These are phyloP conservation scores for Globisporangium megalacanthum DNA, from an alignment of 352 stramenopile species.

Conservation along the genomic window DNA sequence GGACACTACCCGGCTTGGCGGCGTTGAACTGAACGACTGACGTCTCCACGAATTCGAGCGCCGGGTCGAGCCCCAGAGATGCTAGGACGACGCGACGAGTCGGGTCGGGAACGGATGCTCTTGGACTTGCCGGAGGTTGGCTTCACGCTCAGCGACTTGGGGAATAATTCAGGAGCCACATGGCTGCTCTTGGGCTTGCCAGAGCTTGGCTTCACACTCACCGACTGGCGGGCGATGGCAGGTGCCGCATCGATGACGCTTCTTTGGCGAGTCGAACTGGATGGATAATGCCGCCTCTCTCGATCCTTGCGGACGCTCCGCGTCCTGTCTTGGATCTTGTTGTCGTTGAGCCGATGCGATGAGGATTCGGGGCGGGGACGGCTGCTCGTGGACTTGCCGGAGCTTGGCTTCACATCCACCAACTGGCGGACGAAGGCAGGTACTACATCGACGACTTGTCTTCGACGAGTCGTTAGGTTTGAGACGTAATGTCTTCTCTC, in stretches of 20 bases:
- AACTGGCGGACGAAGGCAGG: background rate
- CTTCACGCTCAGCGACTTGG: background rate
- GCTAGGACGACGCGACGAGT: background rate
- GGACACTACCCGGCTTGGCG: too few relatives aligned
- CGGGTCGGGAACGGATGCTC: background rate
- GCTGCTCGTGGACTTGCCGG: background rate
- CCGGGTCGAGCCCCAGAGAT: too few relatives aligned
- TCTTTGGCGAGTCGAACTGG: background rate
- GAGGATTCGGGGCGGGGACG: background rate
- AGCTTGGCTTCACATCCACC: background rate
- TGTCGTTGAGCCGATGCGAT: background rate
- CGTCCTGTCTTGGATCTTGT: background rate
- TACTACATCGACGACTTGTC: background rate
- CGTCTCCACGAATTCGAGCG: too few relatives aligned
- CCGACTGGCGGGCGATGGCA: background rate
- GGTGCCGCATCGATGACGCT: background rate
- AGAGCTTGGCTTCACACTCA: background rate
- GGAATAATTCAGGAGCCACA: background rate
- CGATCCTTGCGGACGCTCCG: too few relatives aligned
- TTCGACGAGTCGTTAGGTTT: background rate
- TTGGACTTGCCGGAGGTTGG: background rate
- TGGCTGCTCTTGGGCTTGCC: background rate
- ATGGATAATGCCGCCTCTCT: background rate
- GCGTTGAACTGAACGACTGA: too few relatives aligned
- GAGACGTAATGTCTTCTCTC: background rate